Evolutionary conservation across 176 grass and related monocot genomes (phyloP).

Genomic region (Ananas comosus): DNA sequence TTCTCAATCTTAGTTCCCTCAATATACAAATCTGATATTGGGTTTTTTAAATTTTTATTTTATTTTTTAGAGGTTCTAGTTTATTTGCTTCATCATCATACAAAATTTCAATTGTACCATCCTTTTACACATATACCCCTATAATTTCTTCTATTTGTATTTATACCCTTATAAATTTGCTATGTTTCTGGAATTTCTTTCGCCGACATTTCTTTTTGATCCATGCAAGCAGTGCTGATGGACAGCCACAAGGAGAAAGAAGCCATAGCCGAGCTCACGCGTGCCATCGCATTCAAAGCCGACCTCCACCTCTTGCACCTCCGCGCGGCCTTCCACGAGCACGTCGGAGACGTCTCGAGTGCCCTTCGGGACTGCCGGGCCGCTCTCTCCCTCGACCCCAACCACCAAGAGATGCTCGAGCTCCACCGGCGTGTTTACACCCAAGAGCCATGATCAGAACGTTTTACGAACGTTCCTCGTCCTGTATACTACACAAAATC

Average conservation of each 20-base stretch:
- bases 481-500: slow-evolving; percentile 13
- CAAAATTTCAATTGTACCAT: too few species aligned
- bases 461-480: too few species aligned
- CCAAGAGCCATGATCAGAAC: slow-evolving; percentile 50
- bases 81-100: too few species aligned
- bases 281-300: slow-evolving; percentile 72
- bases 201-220: not conserved
- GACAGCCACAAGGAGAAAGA: slow-evolving; percentile 86
- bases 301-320: slow-evolving; percentile 84
- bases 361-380: slow-evolving; percentile 71
- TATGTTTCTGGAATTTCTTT: not conserved
- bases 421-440: slow-evolving; percentile 83
- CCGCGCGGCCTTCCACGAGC: slow-evolving; percentile 82
- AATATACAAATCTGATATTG: too few species aligned
- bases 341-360: slow-evolving; percentile 50
- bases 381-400: slow-evolving; percentile 76
- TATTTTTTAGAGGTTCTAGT: too few species aligned
- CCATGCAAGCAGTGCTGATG: slow-evolving; percentile 55
- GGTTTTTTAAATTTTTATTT: too few species aligned
- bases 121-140: too few species aligned
- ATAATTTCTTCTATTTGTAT: too few species aligned
- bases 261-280: slow-evolving; percentile 68
- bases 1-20: too few species aligned
- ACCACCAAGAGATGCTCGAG: slow-evolving; percentile 89
- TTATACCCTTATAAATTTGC: not conserved